Evolutionary conservation across 306 rosid genomes (phyloP), one percentile per base, ranked within the genome.

Genomic region (Glycine tomentella): DNA sequence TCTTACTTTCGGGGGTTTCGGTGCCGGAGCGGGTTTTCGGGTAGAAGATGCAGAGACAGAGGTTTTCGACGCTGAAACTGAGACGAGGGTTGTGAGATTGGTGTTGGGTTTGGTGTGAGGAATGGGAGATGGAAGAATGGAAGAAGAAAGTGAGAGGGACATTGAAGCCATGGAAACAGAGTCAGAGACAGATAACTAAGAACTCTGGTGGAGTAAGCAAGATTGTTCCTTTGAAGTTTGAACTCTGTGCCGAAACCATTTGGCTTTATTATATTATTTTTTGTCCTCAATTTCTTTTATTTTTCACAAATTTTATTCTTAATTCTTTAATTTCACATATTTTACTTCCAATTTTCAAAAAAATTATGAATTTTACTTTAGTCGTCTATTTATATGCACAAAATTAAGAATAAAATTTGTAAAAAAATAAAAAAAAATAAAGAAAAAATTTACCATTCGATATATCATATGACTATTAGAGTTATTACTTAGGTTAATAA

Each of bases 91-190:
- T 66, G 73, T 46, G 11, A 51, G 56, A 36, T 64, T 79, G 3
- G 75, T 50, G 49, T 16, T 31, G 82, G 38, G 55, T 25, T 72
- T 75, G 69, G 62, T 67, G 58, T 31, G 44, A n/a, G 73, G 58
- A 17, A 74, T 52, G 33, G 87, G 75, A 6, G 84, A 79, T 50
- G 86, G 77, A 16, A 86, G 70, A 12, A 89, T 61, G 15, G 94
- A 88, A 67, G 89, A 88, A 63, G 96, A 90, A 78, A 89, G 82
- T 5, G 94, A 87, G 56, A 87, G 84, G 12, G 85, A 88, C 16
- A 79, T 9, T 9, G 92, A 86, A 82, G 90, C 87, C 90, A 88
- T 88, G 14, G 69, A 16, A 42, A 16, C 33, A 36, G n/a, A n/a
- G 63, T 42, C 45, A 20, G 38, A 59, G 38, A 36, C 70, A 14